These are phyloP conservation scores for Hymenoscyphus linearis DNA, from an alignment of 2,329 filamentous ascomycete genomes.

Conservation along the genomic window DNA sequence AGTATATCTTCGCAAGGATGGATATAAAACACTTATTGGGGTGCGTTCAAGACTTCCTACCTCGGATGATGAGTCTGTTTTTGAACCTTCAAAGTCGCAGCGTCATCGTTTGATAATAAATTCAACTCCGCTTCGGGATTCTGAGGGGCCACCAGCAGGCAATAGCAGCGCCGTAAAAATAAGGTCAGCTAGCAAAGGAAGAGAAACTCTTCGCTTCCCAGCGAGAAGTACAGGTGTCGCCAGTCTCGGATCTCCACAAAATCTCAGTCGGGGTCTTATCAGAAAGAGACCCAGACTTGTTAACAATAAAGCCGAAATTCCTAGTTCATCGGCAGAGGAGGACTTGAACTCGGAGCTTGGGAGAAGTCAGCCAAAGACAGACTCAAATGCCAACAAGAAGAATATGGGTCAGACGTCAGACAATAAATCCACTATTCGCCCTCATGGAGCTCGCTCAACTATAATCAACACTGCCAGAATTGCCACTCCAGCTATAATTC, in stretches of 20 bases:
- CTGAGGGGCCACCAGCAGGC: background rate
- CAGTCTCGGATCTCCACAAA: background rate
- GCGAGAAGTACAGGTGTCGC: background rate
- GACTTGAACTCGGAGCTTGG: background rate
- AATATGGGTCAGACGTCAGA: background rate
- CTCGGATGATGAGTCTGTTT: constrained; percentile 3
- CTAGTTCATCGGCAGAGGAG: background rate
- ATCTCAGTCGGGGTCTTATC: background rate
- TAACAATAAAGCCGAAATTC: background rate
- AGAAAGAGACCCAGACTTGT: background rate
- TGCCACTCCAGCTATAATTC: background rate
- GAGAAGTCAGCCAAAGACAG: background rate
- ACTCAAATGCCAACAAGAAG: background rate
- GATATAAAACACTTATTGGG: background rate
- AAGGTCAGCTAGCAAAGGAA: background rate
- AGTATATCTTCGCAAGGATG: background rate
- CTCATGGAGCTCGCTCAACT: background rate
- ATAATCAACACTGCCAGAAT: background rate
- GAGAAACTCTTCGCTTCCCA: background rate
- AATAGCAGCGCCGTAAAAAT: background rate
- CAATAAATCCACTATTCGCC: background rate
- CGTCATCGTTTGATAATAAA: background rate
- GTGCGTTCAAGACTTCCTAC: background rate
- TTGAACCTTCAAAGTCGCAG: background rate
- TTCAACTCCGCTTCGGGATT: background rate